A percentile compares a stretch with the other conserved stretches of the same genome.
Evolutionary conservation across 2,329 filamentous ascomycete genomes (phyloP).

Genomic region (Sclerotinia nivalis): DNA sequence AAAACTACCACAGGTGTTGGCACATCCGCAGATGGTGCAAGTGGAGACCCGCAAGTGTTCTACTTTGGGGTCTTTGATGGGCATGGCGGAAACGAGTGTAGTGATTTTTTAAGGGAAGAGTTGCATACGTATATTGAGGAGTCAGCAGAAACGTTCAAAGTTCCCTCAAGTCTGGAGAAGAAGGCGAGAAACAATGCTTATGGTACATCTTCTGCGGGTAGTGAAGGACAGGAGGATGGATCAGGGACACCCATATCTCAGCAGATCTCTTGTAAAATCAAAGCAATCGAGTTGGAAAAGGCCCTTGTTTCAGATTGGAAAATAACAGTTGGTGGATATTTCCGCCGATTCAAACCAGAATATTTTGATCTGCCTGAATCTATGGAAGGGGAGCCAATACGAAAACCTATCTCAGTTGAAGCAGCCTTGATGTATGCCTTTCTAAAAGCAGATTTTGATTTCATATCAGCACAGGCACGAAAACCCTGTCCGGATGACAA

Average conservation of each 20-base stretch:
- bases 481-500: conserved; percentile 75
- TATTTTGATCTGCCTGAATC: conserved; percentile 58
- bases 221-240: conserved; percentile 52
- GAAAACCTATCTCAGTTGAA: conserved; percentile 62
- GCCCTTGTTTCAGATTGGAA: conserved; percentile 76
- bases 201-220: conserved; percentile 49
- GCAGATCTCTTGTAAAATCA: conserved; percentile 49
- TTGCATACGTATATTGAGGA: conserved; percentile 89
- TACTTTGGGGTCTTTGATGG: conserved; percentile 98
- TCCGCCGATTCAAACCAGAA: conserved; percentile 81
- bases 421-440: conserved; percentile 89
- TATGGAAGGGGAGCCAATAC: conserved; percentile 36
- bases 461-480: conserved; percentile 82
- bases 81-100: conserved; percentile 87
- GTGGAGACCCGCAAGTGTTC: conserved; percentile 92
- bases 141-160: conserved; percentile 71
- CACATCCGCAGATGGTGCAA: conserved; percentile 72
- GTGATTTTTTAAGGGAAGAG: conserved; percentile 79
- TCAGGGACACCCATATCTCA: conserved; percentile 45
- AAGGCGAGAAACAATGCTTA: conserved; percentile 54
- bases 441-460: conserved; percentile 89
- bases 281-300: conserved; percentile 68
- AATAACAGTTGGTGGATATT: conserved; percentile 88
- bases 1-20: conserved; percentile 46
- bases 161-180: conserved; percentile 71